phyloP scores from a whole-genome alignment of 1,284 basidiomycete species.

The Cutaneotrichosporon sp. region DNA sequence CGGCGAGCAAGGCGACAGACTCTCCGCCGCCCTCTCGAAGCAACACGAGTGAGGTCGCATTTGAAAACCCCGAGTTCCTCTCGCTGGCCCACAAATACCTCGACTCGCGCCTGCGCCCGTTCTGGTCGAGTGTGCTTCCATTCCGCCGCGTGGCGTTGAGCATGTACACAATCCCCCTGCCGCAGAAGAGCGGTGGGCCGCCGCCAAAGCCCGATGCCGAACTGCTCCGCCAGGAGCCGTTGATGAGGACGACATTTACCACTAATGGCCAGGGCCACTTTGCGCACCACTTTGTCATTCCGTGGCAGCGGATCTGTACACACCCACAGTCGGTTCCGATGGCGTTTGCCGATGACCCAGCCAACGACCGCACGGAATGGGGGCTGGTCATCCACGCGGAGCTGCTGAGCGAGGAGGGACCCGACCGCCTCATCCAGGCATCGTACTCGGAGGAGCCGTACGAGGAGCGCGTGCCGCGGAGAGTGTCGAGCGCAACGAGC shows the following conservation, averaged over 20 bases:
- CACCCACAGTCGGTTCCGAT: slow-evolving; percentile 63
- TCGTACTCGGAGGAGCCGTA: not conserved
- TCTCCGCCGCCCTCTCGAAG: not conserved
- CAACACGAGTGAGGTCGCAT: slow-evolving; percentile 28
- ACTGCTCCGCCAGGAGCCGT: slow-evolving; percentile 51
- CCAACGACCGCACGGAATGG: slow-evolving; percentile 52
- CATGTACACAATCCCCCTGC: slow-evolving; percentile 32
- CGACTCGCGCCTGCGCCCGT: slow-evolving; percentile 68
- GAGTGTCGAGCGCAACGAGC: slow-evolving; percentile 11
- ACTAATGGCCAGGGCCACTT: slow-evolving; percentile 72
- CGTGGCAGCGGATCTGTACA: slow-evolving; percentile 66
- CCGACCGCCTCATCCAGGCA: slow-evolving; percentile 11
- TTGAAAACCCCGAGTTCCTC: slow-evolving; percentile 43
- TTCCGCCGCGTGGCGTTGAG: slow-evolving; percentile 39
- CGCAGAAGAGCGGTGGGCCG: not conserved
- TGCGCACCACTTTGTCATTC: slow-evolving; percentile 61
- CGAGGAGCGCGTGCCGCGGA: not conserved
- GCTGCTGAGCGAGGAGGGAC: slow-evolving; percentile 24
- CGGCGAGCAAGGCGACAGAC: not conserved
- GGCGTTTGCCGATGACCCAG: slow-evolving; percentile 58
- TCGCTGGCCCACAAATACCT: slow-evolving; percentile 67
- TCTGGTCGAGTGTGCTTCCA: slow-evolving; percentile 56
- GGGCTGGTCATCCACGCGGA: slow-evolving; percentile 27
- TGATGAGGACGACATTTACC: slow-evolving; percentile 58
- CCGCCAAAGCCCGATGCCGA: slow-evolving; percentile 32